Evolutionary conservation across 768 basidiomycete genomes (phyloP), one percentile per base, ranked within the genome.

Genomic region (Multifurca ochricompacta): DNA sequence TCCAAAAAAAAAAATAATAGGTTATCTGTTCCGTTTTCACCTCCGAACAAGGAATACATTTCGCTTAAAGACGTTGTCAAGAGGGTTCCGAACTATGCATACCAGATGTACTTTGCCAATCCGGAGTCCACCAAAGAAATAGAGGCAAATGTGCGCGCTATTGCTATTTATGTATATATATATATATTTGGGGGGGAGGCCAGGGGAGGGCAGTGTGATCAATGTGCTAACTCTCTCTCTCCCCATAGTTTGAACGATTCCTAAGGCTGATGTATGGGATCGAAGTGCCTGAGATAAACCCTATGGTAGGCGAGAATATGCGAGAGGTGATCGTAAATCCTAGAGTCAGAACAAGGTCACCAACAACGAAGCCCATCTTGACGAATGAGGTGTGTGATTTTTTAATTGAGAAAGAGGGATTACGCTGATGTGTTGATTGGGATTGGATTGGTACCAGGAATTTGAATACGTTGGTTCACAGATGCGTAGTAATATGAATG

Each of bases 101-200:
- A 91, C 65, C 85, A 87, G 65, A 68, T 81, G 1, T 85, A 82
- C 66, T 81, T 91, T 61, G 74, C 77, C 8, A 73, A 74, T 43
- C 68, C 74, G 9, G 65, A 69, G 21, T 79, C 82, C 2, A 77
- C 78, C 0, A 56, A 67, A 3, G 75, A 79, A 52, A 76, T 90
- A 23, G 81, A 85, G 58, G 69, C 67, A 7, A 72, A 79, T 53
- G 87, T 86, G 51, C 51, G 76, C 13, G 19, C 16, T 8, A 23
- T 41, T 9, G 27, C 39, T 16, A 2, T n/a, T n/a, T n/a, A n/a
- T n/a, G n/a, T n/a, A n/a, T n/a, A n/a, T n/a, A n/a, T n/a, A n/a
- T n/a, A n/a, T n/a, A n/a, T n/a, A n/a, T n/a, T n/a, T n/a, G n/a
- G n/a, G n/a, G n/a, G n/a, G n/a, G n/a, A n/a, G n/a, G n/a, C n/a